Percentiles rank a stretch among this genome's conserved stretches.
Conservation (phyloP, 345 rosid genomes). For the Eucalyptus marginata region DNA sequence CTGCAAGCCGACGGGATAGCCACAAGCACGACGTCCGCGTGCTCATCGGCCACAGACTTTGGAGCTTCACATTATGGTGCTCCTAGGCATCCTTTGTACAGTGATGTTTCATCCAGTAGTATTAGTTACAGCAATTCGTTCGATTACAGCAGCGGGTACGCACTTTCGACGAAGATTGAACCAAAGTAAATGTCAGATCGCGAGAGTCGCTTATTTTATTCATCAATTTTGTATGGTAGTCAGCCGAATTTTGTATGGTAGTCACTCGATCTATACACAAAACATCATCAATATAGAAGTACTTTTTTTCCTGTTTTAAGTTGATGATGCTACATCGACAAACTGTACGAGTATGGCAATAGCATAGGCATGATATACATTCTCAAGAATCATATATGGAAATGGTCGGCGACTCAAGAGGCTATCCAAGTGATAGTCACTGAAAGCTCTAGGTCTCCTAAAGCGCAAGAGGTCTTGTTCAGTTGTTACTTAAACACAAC, state of each 20-base stretch:
- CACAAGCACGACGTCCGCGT: too few species aligned
- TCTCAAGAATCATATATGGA: background rate
- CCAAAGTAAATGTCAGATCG: too few species aligned
- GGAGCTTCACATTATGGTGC: too few species aligned
- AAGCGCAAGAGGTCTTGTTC: background rate
- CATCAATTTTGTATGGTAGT: too few species aligned
- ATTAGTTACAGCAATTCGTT: too few species aligned
- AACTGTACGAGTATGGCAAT: background rate
- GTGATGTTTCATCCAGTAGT: too few species aligned
- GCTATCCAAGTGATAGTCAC: background rate
- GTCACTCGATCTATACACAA: background rate
- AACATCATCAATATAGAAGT: background rate
- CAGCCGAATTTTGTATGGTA: background rate
- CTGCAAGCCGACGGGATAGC: too few species aligned
- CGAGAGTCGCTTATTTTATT: too few species aligned
- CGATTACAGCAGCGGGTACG: too few species aligned
- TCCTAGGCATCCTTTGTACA: too few species aligned
- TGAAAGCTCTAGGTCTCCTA: background rate
- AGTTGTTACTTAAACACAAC: background rate
- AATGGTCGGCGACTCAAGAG: background rate
- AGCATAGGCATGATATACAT: background rate
- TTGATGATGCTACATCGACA: background rate
- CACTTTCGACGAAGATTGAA: too few species aligned
- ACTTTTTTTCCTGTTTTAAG: background rate
- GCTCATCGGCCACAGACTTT: too few species aligned